Base-by-base conservation (phyloP, 129 eudicot species). In the Artemisia argyi region DNA sequence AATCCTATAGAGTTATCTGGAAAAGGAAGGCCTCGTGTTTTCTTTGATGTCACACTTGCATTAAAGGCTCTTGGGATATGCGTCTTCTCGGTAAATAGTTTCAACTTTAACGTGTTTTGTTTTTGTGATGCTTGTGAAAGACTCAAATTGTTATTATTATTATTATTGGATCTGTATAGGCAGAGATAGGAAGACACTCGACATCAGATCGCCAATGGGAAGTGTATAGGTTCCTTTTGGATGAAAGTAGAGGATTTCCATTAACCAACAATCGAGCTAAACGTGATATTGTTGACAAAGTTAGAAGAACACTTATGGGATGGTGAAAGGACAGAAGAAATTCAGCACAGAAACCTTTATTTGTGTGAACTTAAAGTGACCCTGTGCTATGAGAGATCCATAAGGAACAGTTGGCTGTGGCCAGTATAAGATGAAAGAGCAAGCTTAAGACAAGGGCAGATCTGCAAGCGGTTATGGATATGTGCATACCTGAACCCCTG, bases 1-100 rank as follows among this genome's bases (percentile, higher is more conserved):
- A 93, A 93, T 83, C 98, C 95, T 15, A 95, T 87, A 4, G 98
- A 93, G 78, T 70, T 89, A 76, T 87, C 85, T 61, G 96, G 96
- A 63, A 82, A 76, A 67, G 98, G 98, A 79, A 87, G 97, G 73
- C 97, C 97, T 17, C 87, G 91, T 54, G 96, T 92, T 75, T 86
- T 92, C 52, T 84, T 86, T 67, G 97, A 92, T 66, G 93, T 86
- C 48, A 88, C 97, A 20, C 73, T 75, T 24, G 96, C 92, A 3
- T 59, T 92, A 18, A 86, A 84, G 83, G 76, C 69, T 3, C 93
- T 92, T 30, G 83, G 88, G 46, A 86, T 92, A 61, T 92, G 97
- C 51, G 71, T 92, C 26, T 92, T 92, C 76, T 84, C 90, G 75
- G 97, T 92, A 69, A 79, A 89, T 59, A 59, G 55, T 79, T 64